Evolutionary conservation across 805 yeast species (phyloP).

Genomic region (Pichia exigua): DNA sequence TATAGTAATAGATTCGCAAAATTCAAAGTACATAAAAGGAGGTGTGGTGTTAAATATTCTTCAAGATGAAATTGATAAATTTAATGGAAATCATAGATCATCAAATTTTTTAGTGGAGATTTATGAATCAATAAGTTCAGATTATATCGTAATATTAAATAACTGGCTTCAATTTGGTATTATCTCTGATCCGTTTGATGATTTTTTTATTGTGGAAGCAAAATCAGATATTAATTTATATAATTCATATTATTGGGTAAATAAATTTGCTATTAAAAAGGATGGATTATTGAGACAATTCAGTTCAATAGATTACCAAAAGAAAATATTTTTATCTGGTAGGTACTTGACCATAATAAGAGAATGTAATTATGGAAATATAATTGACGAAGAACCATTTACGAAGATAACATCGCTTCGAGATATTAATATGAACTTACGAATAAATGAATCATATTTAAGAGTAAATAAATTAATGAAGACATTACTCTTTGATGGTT

Average conservation of each 20-base stretch:
- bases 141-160: slow-evolving; percentile 62
- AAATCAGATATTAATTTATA: background rate
- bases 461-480: slow-evolving; percentile 60
- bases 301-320: slow-evolving; percentile 41
- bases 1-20: slow-evolving; percentile 44
- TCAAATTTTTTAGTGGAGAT: slow-evolving; percentile 43
- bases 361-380: slow-evolving; percentile 26
- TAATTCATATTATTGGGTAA: slow-evolving; percentile 63
- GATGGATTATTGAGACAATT: slow-evolving; percentile 73
- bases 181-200: slow-evolving; percentile 72
- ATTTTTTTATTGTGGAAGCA: slow-evolving; percentile 60
- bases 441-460: slow-evolving; percentile 52
- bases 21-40: slow-evolving; percentile 61
- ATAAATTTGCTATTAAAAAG: slow-evolving; percentile 61
- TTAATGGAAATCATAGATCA: slow-evolving; percentile 59
- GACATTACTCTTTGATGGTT: slow-evolving; percentile 53
- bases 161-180: slow-evolving; percentile 74
- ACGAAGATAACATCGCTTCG: slow-evolving; percentile 20
- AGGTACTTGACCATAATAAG: slow-evolving; percentile 69
- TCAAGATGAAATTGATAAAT: slow-evolving; percentile 46
- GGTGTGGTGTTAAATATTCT: slow-evolving; percentile 62
- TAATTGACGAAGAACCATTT: background rate
- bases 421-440: slow-evolving; percentile 37
- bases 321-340: slow-evolving; percentile 72
- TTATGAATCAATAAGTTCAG: slow-evolving; percentile 49